Percentiles rank a stretch among this genome's conserved stretches.
Evolutionary conservation across 345 rosid genomes (phyloP).

Genomic region (Rubroshorea leprosula): DNA sequence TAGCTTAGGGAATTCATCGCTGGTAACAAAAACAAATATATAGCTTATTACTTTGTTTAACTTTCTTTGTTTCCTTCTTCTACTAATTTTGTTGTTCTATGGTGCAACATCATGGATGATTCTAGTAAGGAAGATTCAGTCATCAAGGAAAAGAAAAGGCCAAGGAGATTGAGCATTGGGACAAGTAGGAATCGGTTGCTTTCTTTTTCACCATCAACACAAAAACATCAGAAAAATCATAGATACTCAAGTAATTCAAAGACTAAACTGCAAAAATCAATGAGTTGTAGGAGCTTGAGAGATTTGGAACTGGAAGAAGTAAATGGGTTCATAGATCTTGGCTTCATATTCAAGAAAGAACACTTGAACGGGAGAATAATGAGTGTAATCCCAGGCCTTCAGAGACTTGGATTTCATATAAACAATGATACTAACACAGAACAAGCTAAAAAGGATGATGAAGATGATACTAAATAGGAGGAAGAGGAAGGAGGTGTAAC

Average conservation of each 20-base stretch:
- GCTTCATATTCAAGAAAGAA: slow-evolving; percentile 52
- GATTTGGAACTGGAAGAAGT: slow-evolving; percentile 67
- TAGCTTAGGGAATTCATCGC: too few species aligned
- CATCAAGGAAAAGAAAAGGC: slow-evolving; percentile 19
- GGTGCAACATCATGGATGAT: slow-evolving; percentile 14
- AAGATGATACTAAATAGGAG: slow-evolving; percentile 1
- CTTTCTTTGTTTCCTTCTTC: too few species aligned
- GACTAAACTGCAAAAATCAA: slow-evolving; percentile 25
- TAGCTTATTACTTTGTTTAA: too few species aligned
- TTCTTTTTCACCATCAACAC: slow-evolving; percentile 35
- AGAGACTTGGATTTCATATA: too few species aligned
- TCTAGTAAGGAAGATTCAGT: slow-evolving; percentile 6
- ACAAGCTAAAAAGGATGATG: too few species aligned
- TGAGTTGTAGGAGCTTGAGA: slow-evolving; percentile 32
- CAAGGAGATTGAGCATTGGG: too few species aligned
- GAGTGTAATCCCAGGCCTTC: slow-evolving; percentile 51
- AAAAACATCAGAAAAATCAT: slow-evolving; percentile 13
- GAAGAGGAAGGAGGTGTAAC: slow-evolving; percentile 17
- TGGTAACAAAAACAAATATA: too few species aligned
- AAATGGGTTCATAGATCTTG: slow-evolving; percentile 64
- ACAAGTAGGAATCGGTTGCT: slow-evolving; percentile 34
- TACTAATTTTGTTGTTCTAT: too few species aligned
- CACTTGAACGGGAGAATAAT: slow-evolving; percentile 38
- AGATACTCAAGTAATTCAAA: slow-evolving; percentile 3
- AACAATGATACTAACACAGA: slow-evolving; percentile 8